Percentiles rank a stretch among this genome's conserved stretches.
Conservation (phyloP, 1,139 yeast species). For the Kodamaea ohmeri region DNA sequence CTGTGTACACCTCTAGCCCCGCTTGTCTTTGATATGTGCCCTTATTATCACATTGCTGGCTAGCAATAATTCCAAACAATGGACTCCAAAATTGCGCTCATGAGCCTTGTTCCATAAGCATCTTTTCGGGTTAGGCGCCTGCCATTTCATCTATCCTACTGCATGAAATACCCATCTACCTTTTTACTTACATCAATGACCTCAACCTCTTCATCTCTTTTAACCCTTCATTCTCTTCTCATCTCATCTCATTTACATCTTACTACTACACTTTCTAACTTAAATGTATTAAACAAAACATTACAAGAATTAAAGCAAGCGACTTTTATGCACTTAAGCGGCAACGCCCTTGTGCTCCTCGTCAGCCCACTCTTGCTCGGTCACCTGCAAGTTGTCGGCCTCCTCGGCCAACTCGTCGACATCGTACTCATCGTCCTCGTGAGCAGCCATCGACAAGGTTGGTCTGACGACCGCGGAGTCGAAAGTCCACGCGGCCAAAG, state of each 20-base stretch:
- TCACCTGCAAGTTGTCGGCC: conserved; percentile 52
- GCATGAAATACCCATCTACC: too few species aligned
- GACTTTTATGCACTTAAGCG: conserved; percentile 10
- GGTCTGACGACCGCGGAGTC: conserved; percentile 80
- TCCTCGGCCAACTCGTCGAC: conserved; percentile 50
- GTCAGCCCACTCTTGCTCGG: conserved; percentile 49
- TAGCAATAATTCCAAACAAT: too few species aligned
- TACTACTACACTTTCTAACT: not conserved
- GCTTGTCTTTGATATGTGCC: too few species aligned
- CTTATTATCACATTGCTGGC: too few species aligned
- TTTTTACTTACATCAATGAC: not conserved
- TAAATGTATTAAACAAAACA: conserved; percentile 10
- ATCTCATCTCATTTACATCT: not conserved
- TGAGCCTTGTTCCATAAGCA: too few species aligned
- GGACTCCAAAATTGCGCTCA: too few species aligned
- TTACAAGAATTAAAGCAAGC: conserved; percentile 18
- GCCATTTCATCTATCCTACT: too few species aligned
- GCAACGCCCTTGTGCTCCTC: conserved; percentile 18
- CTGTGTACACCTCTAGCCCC: too few species aligned
- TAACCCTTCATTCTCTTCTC: not conserved
- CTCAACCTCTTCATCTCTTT: not conserved
- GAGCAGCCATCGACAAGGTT: conserved; percentile 75
- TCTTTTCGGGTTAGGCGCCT: too few species aligned
- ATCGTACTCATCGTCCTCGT: conserved; percentile 70
- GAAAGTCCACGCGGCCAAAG: conserved; percentile 80